Base-by-base conservation (phyloP, 2,329 filamentous ascomycete species). In the Fusarium stilboides region DNA sequence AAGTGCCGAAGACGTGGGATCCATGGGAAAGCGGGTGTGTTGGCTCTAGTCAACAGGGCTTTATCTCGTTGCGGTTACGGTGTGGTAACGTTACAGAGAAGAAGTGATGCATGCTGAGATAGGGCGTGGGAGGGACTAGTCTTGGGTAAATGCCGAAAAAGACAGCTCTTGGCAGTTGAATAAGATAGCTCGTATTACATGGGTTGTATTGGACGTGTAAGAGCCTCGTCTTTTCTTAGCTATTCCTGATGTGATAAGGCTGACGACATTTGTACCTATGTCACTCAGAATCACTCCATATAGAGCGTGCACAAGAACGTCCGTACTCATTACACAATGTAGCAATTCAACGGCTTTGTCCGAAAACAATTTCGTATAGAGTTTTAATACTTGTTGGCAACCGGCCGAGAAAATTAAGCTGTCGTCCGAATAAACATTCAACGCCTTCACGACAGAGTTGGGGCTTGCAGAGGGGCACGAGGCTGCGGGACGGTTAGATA, bases 61-160 rank as follows among this genome's bases (percentile, higher is more conserved):
- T 26, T 40, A 50, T 33, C 65, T 60, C 26, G 22, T 62, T 69
- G 34, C 33, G 28, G 65, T 53, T 49, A 68, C 46, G 34, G 47
- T 28, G n/a, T 50, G 50, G 50, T 52, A 55, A 31, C 22, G 28
- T 65, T 61, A 20, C 33, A 56, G 13, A 44, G 33, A 39, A 31
- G 26, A 20, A 37, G 37, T 17, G 33, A 31, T 17, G 28, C 36
- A 55, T 37, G 20, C 31, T 14, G 22, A 51, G 36, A 46, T 24
- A 61, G 63, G 46, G 57, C 28, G 37, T 37, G 28, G 26, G 37
- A 52, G 33, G 22, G 31, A 33, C 31, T 20, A 37, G 31, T 36
- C 17, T 54, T 31, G 42, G n/a, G 24, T 49, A 14, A 10, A 19
- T 4, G 24, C 31, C 15, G 17, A 22, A 34, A 24, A 14, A 13